These are phyloP conservation scores for Chlamydomonas sp. DNA, from an alignment of 139 green algal genomes.

Conservation along the genomic window DNA sequence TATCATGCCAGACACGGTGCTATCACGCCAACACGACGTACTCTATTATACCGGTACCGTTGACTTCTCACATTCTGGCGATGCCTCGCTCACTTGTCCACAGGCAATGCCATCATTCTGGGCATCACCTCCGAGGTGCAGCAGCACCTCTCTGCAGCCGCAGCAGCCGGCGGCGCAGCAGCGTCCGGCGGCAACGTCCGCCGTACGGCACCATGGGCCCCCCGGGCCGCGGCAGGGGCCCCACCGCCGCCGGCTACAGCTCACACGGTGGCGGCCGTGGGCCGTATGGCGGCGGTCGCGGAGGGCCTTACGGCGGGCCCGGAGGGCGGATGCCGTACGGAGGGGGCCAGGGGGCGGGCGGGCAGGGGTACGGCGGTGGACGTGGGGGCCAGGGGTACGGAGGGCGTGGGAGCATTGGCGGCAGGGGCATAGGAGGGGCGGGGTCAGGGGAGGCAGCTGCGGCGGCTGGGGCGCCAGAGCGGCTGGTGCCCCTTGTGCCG, in stretches of 20 bases:
- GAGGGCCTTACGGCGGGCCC: background rate
- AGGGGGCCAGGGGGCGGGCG: no score
- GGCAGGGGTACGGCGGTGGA: background rate
- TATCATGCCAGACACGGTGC: no score
- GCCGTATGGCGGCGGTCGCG: background rate
- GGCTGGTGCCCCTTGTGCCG: slow-evolving; percentile 56
- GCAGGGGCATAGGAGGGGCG: background rate
- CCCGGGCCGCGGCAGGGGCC: no score
- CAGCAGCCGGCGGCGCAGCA: background rate
- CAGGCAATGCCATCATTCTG: slow-evolving; percentile 37
- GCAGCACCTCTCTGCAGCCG: background rate
- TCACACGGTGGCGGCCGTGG: background rate
- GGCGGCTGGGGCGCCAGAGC: background rate
- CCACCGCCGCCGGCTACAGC: background rate
- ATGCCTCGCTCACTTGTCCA: background rate
- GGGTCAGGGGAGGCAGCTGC: background rate
- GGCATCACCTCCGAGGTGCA: slow-evolving; percentile 21
- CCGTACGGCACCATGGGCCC: background rate
- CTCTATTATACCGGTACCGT: no score
- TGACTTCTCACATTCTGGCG: background rate
- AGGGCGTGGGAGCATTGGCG: background rate
- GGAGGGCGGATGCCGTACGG: background rate
- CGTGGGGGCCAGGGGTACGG: background rate
- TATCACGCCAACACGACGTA: no score
- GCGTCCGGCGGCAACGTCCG: background rate